Base-by-base conservation (phyloP, 1,284 basidiomycete species). In the Peniophora sp. region DNA sequence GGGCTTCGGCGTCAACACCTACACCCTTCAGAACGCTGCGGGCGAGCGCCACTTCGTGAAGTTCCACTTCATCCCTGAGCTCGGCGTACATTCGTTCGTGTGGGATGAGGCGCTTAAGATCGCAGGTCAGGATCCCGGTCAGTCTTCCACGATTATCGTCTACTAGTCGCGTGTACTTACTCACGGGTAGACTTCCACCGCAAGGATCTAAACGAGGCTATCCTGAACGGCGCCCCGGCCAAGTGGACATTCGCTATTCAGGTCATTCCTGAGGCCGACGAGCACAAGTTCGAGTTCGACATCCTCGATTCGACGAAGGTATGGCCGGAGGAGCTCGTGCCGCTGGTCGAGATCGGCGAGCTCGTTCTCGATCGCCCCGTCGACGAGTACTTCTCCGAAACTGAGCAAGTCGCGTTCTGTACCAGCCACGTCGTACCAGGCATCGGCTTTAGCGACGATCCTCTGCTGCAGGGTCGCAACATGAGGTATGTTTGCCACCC, bases 31-130 rank as follows among this genome's bases (percentile, higher is more conserved):
- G 51, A 90, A 90, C 58, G 71, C 68, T 0, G 62, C 76, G 15
- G 81, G 82, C 47, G 76, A 89, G 59, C 76, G 81, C 1, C 74
- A 76, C 53, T 92, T 92, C 58, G 90, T 92, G 65, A 93, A 93
- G 65, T 93, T 91, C 66, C 88, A 92, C 64, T 88, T 81, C 72
- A 78, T 79, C 35, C 88, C 88, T 0, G 83, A 89, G 62, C 77
- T 91, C 18, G 90, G 91, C 18, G 83, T 86, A 3, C 87, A 92
- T 62, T 86, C 81, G 52, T 67, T 92, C 17, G 70, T 84, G 11
- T 93, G 91, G 89, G 90, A 93, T 54, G 91, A 93, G 60, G 87
- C 87, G 0, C 70, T 92, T 52, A 92, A 92, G 64, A 76, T 93
- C 45, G 63, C 63, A n/a, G 89, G 90, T 1, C 88, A 88, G 60